Conservation (phyloP, 768 basidiomycete species). For the Tephrocybe sp. region DNA sequence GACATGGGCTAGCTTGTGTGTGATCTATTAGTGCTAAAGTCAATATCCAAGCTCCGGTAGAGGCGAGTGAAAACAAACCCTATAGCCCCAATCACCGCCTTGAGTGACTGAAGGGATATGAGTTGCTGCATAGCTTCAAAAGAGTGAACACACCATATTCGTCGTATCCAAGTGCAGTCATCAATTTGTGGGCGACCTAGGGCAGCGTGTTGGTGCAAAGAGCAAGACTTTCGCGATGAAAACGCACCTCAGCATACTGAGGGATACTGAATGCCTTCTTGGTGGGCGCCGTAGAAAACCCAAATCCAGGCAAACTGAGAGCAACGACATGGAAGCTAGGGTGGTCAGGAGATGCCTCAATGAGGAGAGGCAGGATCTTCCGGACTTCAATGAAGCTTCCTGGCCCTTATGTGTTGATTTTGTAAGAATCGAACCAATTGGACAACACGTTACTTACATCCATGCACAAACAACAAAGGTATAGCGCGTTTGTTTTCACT, state of each 20-base stretch:
- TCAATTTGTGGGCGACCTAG: slow-evolving; percentile 49
- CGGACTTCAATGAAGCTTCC: slow-evolving; percentile 58
- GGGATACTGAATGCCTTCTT: slow-evolving; percentile 48
- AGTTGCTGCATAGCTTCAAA: neutral
- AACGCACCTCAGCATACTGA: slow-evolving; percentile 54
- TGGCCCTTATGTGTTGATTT: slow-evolving; percentile 46
- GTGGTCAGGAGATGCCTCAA: slow-evolving; percentile 36
- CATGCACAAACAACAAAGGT: slow-evolving; percentile 46
- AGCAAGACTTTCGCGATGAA: slow-evolving; percentile 5
- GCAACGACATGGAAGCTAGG: slow-evolving; percentile 70
- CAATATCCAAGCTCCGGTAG: neutral
- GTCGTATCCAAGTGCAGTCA: slow-evolving; percentile 46
- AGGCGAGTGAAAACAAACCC: slow-evolving; percentile 23
- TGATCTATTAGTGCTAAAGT: slow-evolving; percentile 17
- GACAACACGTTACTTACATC: slow-evolving; percentile 34
- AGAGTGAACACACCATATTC: slow-evolving; percentile 35
- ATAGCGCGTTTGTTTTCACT: slow-evolving; percentile 46
- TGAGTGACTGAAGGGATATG: slow-evolving; percentile 35
- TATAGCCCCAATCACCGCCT: slow-evolving; percentile 47
- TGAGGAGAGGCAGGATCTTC: slow-evolving; percentile 58
- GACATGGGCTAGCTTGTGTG: slow-evolving; percentile 23
- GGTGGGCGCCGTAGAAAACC: slow-evolving; percentile 56
- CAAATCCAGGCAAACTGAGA: slow-evolving; percentile 58
- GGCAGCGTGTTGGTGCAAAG: no score
- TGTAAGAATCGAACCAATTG: neutral